phyloP scores from a whole-genome alignment of 139 green algal species.

The Limnomonas spitsbergensis region DNA sequence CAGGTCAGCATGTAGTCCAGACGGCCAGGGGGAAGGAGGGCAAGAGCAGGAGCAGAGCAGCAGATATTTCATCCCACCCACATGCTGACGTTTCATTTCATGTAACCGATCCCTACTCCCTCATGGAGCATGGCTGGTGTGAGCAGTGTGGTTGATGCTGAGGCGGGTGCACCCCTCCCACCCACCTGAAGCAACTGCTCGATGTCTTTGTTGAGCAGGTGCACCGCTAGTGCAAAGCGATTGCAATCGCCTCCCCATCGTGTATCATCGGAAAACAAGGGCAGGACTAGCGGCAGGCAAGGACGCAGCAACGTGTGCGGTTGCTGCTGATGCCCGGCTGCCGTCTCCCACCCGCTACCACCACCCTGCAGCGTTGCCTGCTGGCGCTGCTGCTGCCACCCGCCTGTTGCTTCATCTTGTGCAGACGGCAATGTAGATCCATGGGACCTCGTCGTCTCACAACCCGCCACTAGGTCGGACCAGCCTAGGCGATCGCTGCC shows the following conservation, averaged over 20 bases:
- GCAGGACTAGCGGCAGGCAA: neutral
- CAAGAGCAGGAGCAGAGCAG: neutral
- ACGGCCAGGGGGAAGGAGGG: too few species aligned
- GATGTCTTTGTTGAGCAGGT: slow-evolving; percentile 71
- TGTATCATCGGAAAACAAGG: slow-evolving; percentile 17
- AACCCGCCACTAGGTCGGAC: neutral
- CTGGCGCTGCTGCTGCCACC: neutral
- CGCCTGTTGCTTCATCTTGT: neutral
- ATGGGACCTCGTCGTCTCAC: neutral
- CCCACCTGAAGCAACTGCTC: slow-evolving; percentile 65
- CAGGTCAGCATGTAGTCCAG: too few species aligned
- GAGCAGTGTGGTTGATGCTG: too few species aligned
- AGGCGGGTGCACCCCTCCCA: too few species aligned
- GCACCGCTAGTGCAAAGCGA: slow-evolving; percentile 68
- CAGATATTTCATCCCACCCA: neutral
- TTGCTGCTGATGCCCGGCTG: neutral
- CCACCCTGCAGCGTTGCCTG: too few species aligned
- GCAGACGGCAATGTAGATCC: neutral
- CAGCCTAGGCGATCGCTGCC: neutral
- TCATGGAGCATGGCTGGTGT: neutral
- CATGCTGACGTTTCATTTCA: neutral
- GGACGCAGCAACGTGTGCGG: neutral
- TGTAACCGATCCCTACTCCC: neutral
- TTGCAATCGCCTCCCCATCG: slow-evolving; percentile 50
- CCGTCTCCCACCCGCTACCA: too few species aligned